phyloP scores from a whole-genome alignment of 228 moss, liverwort and hornwort genomes.

The Sphagnum fallax region DNA sequence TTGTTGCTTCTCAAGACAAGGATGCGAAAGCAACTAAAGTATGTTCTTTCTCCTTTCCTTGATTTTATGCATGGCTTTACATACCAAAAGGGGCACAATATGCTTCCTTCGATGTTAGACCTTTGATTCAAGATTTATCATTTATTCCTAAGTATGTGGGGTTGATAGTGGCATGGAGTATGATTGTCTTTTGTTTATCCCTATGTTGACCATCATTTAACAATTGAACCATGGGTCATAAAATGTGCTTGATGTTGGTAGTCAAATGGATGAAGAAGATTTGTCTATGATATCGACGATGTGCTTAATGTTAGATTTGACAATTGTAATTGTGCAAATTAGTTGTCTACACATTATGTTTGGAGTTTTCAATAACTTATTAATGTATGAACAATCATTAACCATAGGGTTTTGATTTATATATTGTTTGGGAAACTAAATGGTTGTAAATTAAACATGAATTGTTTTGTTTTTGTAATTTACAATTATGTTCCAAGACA shows the following conservation, averaged over 20 bases:
- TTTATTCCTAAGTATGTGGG: background rate
- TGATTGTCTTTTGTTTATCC: background rate
- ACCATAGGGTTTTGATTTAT: background rate
- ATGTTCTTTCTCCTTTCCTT: background rate
- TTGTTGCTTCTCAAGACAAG: background rate
- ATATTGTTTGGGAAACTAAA: background rate
- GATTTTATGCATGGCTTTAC: background rate
- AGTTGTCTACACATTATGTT: background rate
- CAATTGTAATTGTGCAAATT: background rate
- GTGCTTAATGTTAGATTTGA: background rate
- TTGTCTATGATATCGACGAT: background rate
- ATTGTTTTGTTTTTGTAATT: slow-evolving; percentile 25
- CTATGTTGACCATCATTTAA: background rate
- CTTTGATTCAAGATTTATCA: background rate
- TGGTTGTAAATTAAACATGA: background rate
- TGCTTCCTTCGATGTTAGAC: background rate
- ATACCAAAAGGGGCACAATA: background rate
- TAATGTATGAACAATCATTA: too few relatives aligned
- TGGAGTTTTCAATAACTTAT: too few relatives aligned
- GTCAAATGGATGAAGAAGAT: background rate
- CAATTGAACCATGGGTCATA: background rate
- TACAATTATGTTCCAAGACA: slow-evolving; percentile 30
- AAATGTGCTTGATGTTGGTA: background rate
- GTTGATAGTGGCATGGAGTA: background rate
- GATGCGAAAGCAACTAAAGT: background rate